phyloP scores from a whole-genome alignment of 2,329 filamentous ascomycete species.

The Fusarium begoniae region DNA sequence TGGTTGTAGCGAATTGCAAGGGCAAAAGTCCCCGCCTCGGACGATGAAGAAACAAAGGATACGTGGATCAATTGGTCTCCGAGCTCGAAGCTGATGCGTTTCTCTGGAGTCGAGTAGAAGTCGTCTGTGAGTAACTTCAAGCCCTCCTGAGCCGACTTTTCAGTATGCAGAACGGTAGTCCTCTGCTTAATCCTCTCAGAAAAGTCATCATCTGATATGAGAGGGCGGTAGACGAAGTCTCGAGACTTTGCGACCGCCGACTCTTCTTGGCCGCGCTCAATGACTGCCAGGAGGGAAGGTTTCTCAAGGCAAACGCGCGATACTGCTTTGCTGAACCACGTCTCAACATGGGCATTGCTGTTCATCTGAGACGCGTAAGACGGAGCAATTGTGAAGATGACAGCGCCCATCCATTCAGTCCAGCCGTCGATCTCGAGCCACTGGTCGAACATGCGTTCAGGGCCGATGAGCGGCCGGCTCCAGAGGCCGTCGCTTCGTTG shows the following conservation, averaged over 20 bases:
- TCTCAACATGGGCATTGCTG: not conserved
- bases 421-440: not conserved
- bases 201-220: not conserved
- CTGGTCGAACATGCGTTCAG: conserved; percentile 6
- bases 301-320: not conserved
- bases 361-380: not conserved
- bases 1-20: conserved; percentile 2
- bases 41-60: not conserved
- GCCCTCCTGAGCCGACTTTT: not conserved
- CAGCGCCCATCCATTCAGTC: not conserved
- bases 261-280: not conserved
- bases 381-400: not conserved
- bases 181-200: not conserved
- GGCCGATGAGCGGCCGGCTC: not conserved
- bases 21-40: not conserved
- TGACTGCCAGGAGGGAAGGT: not conserved
- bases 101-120: not conserved
- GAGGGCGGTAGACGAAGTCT: not conserved
- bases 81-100: not conserved
- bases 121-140: not conserved
- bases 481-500: not conserved
- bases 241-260: not conserved
- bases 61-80: not conserved
- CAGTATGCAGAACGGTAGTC: not conserved
- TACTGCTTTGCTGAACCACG: not conserved